Percentiles rank a stretch among this genome's conserved stretches.
Conservation (phyloP, 73 alveolate genomes). For the Paraurostyla sp. region DNA sequence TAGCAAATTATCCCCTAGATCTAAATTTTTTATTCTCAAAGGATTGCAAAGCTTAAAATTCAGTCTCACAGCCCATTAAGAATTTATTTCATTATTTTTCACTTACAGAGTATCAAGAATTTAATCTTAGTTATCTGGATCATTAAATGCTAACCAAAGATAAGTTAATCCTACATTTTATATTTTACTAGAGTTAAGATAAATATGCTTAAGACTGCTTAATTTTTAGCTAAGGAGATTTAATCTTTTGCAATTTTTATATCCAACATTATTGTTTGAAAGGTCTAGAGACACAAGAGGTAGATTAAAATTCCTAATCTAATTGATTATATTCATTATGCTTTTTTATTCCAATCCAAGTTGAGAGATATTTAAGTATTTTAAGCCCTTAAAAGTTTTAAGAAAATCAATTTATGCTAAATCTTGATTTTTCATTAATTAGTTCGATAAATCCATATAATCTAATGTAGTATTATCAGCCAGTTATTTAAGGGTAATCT, state of each 20-base stretch:
- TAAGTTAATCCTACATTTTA: conserved; percentile 18
- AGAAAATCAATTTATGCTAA: not conserved
- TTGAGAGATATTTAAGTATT: not conserved
- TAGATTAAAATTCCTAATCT: not conserved
- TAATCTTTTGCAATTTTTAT: conserved; percentile 3
- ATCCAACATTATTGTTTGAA: conserved; percentile 33
- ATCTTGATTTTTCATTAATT: not conserved
- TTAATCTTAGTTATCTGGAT: conserved; percentile 19
- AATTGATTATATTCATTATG: not conserved
- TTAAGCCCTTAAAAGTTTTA: not conserved
- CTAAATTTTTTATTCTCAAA: not conserved
- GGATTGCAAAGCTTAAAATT: conserved; percentile 34
- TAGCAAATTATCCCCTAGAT: not conserved
- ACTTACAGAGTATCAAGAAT: not conserved
- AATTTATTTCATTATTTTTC: not conserved
- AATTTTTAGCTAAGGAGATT: not conserved
- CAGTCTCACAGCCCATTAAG: conserved; percentile 16
- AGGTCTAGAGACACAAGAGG: not conserved
- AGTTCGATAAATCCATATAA: conserved; percentile 6
- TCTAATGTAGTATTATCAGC: not conserved
- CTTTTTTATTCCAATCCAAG: not conserved
- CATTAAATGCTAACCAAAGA: conserved; percentile 40
- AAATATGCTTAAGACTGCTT: not conserved
- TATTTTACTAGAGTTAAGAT: not conserved
- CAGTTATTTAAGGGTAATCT: not conserved